Evolutionary conservation across 495 filamentous ascomycete genomes (phyloP), one percentile per base, ranked within the genome.

Genomic region (Cercophora newfieldiana): DNA sequence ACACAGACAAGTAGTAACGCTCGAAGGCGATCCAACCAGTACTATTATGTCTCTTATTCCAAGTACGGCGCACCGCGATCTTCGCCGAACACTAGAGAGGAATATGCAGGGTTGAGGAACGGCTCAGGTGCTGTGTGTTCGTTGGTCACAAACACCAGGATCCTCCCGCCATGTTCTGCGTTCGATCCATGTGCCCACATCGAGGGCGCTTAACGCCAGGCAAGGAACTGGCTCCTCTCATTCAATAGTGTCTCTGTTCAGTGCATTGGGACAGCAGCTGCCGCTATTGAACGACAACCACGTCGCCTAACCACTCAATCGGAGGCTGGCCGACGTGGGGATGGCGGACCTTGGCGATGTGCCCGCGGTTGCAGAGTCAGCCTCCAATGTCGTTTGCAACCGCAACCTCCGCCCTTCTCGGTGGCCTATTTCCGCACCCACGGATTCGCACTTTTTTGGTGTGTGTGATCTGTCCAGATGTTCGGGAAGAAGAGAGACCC

Each of bases 261-360:
- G 56, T 14, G 37, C 37, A 44, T 44, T 44, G 37, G 10, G 37
- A 44, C 37, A 44, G 37, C 37, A 51, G 49, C 50, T 66, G 26
- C 64, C 56, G 57, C 64, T 61, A 60, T 66, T 60, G 64, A 50
- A 14, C 37, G 61, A 65, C 49, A 31, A 61, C 61, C 63, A 19
- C 51, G 56, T 59, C 19, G 28, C n/a, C 55, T 33, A 44, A 16
- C 37, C 37, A 16, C 37, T 44, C 37, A 44, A 44, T 44, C 37
- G 37, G 37, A 44, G 37, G 37, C 37, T 44, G 37, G 37, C 37
- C 37, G 37, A 44, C 37, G 37, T 5, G 3, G 37, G 12, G 18
- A 44, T n/a, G n/a, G n/a, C n/a, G 37, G 37, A 44, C 37, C 37
- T 16, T 44, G 37, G 37, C 12, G 18, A 6, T 44, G 37, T 44